Conservation (phyloP, 2,329 filamentous ascomycete species). For the Blastomyces percursus region DNA sequence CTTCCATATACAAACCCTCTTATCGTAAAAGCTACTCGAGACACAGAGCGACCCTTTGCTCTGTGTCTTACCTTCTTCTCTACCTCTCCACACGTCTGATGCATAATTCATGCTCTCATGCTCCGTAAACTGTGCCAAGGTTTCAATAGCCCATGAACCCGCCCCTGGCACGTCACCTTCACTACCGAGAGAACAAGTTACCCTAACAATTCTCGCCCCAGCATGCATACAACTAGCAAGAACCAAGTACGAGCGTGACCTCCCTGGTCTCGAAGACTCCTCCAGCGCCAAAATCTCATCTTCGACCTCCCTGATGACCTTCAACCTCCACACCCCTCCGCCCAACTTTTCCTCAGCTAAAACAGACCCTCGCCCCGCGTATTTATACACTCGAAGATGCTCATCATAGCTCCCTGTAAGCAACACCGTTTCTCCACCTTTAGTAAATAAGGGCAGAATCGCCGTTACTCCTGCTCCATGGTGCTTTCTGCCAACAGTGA, state of each 20-base stretch:
- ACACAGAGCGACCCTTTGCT: slow-evolving; percentile 24
- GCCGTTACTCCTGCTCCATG: slow-evolving; percentile 81
- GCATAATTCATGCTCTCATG: slow-evolving; percentile 95
- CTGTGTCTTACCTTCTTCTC: slow-evolving; percentile 5
- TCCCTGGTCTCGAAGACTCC: slow-evolving; percentile 8
- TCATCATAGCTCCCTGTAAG: slow-evolving; percentile 93
- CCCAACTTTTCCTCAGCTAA: slow-evolving; percentile 56
- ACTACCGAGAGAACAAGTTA: slow-evolving; percentile 22
- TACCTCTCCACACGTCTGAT: slow-evolving; percentile 46
- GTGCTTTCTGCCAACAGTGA: slow-evolving; percentile 42
- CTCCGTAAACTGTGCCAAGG: slow-evolving; percentile 65
- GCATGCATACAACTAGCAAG: slow-evolving; percentile 92
- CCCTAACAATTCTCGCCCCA: slow-evolving; percentile 55
- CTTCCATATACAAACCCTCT: slow-evolving; percentile 40
- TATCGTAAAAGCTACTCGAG: slow-evolving; percentile 46
- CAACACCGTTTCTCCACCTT: slow-evolving; percentile 47
- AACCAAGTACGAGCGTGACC: slow-evolving; percentile 37
- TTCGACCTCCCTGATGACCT: slow-evolving; percentile 34
- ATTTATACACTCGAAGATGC: slow-evolving; percentile 52
- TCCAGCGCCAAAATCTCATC: background rate
- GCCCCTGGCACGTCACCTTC: slow-evolving; percentile 29
- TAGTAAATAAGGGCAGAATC: slow-evolving; percentile 57
- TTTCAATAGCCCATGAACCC: slow-evolving; percentile 48
- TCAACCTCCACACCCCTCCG: slow-evolving; percentile 81
- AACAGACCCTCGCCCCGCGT: slow-evolving; percentile 27